Percentiles rank a stretch among this genome's conserved stretches.
Evolutionary conservation across 495 filamentous ascomycete genomes (phyloP).

Genomic region (Saxispiralis lemnorum): DNA sequence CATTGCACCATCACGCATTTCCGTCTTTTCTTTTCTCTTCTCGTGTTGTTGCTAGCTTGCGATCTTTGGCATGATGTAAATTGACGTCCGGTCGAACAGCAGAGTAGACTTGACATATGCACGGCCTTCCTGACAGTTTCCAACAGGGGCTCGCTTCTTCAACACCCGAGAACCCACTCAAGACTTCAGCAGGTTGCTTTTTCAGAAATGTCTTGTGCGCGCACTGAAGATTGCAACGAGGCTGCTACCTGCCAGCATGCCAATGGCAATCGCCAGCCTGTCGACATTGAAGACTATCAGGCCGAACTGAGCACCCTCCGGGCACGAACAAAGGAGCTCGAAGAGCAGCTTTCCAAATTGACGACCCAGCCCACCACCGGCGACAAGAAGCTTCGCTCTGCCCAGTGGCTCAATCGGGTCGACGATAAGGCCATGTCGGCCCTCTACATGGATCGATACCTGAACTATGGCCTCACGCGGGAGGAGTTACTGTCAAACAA

Average conservation of each 20-base stretch:
- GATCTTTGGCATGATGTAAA: too few relatives aligned
- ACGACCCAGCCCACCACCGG: slow-evolving; percentile 7
- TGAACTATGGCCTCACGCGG: slow-evolving; percentile 36
- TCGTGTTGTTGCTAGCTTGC: too few relatives aligned
- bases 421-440: slow-evolving; percentile 34
- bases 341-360: slow-evolving; percentile 17
- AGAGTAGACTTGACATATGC: too few relatives aligned
- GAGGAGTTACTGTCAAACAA: slow-evolving; percentile 37
- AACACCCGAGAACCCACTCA: too few relatives aligned
- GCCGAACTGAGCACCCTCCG: slow-evolving; percentile 25
- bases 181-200: too few relatives aligned
- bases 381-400: slow-evolving; percentile 28
- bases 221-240: slow-evolving; percentile 6
- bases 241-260: slow-evolving; percentile 5
- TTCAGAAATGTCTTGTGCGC: slow-evolving; percentile 1
- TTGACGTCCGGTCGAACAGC: too few relatives aligned
- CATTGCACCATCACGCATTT: too few relatives aligned
- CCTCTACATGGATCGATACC: slow-evolving; percentile 37
- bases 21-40: too few relatives aligned
- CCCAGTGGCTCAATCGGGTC: slow-evolving; percentile 32
- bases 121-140: too few relatives aligned
- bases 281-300: slow-evolving; percentile 28
- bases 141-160: too few relatives aligned
- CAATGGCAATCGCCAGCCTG: not conserved
- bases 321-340: slow-evolving; percentile 25